Conservation (phyloP, 208 protist genomes). For the Crithidia expoeki region DNA sequence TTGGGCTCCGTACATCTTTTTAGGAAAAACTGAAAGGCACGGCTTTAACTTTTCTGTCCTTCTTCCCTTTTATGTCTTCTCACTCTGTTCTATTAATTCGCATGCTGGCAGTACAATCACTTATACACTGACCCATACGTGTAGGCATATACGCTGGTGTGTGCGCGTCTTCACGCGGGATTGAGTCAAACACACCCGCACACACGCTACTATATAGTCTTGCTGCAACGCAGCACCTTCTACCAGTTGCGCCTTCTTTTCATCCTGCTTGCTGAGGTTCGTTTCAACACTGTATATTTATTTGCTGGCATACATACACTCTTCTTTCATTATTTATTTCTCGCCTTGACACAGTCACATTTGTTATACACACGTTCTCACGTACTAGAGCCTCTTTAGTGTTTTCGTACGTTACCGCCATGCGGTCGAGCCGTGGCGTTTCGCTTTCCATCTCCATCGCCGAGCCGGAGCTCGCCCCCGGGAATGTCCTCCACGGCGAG, state of each 20-base stretch:
- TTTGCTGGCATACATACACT: neutral
- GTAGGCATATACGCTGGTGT: neutral
- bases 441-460: slow-evolving; percentile 22
- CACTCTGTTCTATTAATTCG: neutral
- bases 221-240: no score
- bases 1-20: no score
- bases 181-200: no score
- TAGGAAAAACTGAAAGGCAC: no score
- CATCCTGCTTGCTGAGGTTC: neutral
- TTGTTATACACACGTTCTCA: neutral
- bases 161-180: neutral
- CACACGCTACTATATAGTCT: no score
- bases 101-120: neutral
- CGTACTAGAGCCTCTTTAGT: neutral
- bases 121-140: neutral
- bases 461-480: slow-evolving; percentile 28
- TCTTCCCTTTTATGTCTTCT: neutral
- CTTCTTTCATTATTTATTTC: neutral
- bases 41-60: neutral
- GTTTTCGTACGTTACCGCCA: neutral
- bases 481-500: slow-evolving; percentile 36
- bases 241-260: neutral
- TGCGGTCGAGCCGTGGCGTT: slow-evolving; percentile 33
- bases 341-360: neutral
- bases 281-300: neutral